Evolutionary conservation across 306 rosid genomes (phyloP), one percentile per base, ranked within the genome.

Genomic region (Canavalia ensiformis): DNA sequence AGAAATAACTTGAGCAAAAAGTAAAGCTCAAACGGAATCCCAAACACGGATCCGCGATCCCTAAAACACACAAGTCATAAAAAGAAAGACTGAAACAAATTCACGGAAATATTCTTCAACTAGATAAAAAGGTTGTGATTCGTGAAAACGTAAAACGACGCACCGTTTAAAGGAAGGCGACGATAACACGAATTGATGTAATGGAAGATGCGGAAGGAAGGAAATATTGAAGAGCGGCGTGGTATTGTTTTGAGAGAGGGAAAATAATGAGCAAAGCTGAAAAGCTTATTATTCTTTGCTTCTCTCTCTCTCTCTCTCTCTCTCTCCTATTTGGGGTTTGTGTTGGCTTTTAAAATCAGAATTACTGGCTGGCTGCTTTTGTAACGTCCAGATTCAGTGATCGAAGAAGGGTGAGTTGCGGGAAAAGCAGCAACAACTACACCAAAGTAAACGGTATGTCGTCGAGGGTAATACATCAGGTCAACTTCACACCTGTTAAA

Each of bases 361-460:
- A 2, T 56, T 60, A 9, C 6, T 45, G 31, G 49, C 0, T 3
- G 68, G 63, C 3, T 8, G 69, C 45, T 74, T 72, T 29, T 71
- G 78, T 83, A 80, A 76, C 86, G 90, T 87, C 86, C 74, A 82
- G 84, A 78, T 81, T 78, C 90, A 70, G 86, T 28, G 86, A 84
- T 78, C 31, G 28, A 70, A 13, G 77, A 71, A 75, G 72, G 39
- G 82, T 77, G 78, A 82, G 85, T 77, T 74, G 80, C 82, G 80
- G 80, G 50, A 70, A 67, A 84, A 77, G 82, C 45, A 74, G 68
- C 28, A 72, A 71, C 29, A 64, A 28, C 83, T 56, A 28, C 83
- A 3, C 58, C 42, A 29, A 68, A 73, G 88, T 87, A 84, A 84
- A 87, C 86, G 82, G 72, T 49, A 60, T 77, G 72, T 80, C 87